phyloP scores from a whole-genome alignment of 768 basidiomycete genomes.

The Amylocystis lapponica region DNA sequence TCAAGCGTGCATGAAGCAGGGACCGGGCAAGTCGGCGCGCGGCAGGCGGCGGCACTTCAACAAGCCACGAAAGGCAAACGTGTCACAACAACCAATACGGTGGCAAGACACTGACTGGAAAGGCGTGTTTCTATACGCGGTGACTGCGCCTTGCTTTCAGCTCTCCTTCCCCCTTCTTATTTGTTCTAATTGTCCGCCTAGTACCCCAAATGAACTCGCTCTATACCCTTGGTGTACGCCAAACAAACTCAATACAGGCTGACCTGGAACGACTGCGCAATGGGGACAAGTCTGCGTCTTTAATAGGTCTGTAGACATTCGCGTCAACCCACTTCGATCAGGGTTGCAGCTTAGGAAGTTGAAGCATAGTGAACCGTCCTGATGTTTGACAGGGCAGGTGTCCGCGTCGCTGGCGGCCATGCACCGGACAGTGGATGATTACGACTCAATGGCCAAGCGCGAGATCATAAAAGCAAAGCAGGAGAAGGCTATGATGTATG shows the following conservation, averaged over 20 bases:
- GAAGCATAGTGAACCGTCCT: slow-evolving; percentile 5
- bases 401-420: slow-evolving; percentile 95
- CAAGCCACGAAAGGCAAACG: no score
- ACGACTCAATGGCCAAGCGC: slow-evolving; percentile 92
- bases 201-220: slow-evolving; percentile 99
- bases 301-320: slow-evolving; percentile 77
- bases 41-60: no score
- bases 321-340: slow-evolving; percentile 7
- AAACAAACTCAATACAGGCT: slow-evolving; percentile 81
- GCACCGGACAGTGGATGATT: slow-evolving; percentile 93
- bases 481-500: slow-evolving; percentile 91
- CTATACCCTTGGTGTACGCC: slow-evolving; percentile 89
- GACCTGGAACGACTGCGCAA: slow-evolving; percentile 80
- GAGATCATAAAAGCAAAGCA: slow-evolving; percentile 96
- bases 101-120: no score
- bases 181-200: no score
- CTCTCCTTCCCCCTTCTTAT: no score
- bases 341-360: background rate
- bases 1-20: no score
- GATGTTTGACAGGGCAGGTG: slow-evolving; percentile 75
- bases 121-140: no score
- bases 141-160: no score
- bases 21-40: no score
- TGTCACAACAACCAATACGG: no score
- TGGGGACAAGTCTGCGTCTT: slow-evolving; percentile 75